Evolutionary conservation across 1,284 basidiomycete genomes (phyloP), one percentile per base, ranked within the genome.

Genomic region (Wolfiporia cocos): DNA sequence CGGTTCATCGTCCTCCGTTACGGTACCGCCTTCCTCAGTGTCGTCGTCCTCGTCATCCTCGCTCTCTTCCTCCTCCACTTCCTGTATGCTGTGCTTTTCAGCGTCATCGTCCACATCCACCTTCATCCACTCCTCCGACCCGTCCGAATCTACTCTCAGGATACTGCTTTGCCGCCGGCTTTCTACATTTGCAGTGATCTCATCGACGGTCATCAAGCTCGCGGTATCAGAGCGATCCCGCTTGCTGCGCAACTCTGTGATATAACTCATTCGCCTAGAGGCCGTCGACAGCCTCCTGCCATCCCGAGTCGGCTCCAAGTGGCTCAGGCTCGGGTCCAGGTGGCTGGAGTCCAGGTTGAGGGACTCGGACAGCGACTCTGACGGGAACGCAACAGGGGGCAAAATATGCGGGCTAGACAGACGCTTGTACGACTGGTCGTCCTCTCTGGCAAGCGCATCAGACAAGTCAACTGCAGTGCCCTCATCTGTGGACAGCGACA

Each of bases 161-260:
- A 66, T 65, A 54, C 68, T 69, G 52, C 74, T 77, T 50, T 73
- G 69, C 55, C 81, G 69, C 14, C 93, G 72, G 55, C 84, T 91
- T 67, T 98, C 95, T 1, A 99, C 90, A 56, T 95, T 90, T 4
- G 92, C 93, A 0, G 95, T 98, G 54, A 99, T 96, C 65, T 99
- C 92, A 57, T 99, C 95, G 12, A 99, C 89, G 0, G 95, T 99
- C 58, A 99, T 74, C 52, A 99, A 66, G 57, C 90, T 94, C 4
- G 90, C 91, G 1, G 87, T 87, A 56, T 98, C 94, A 2, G 87
- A 88, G 35, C 77, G 72, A 57, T 95, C 92, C 12, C 84, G 78
- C 61, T 81, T 86, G 57, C 78, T 85, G 41, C 86, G 71, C 36
- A 92, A 59, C 57, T 89, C 85, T 0, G 74, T 86, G 70, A 79